These are phyloP conservation scores for Funneliformis mosseae DNA, from an alignment of 192 early-diverging fungal species.

Conservation along the genomic window DNA sequence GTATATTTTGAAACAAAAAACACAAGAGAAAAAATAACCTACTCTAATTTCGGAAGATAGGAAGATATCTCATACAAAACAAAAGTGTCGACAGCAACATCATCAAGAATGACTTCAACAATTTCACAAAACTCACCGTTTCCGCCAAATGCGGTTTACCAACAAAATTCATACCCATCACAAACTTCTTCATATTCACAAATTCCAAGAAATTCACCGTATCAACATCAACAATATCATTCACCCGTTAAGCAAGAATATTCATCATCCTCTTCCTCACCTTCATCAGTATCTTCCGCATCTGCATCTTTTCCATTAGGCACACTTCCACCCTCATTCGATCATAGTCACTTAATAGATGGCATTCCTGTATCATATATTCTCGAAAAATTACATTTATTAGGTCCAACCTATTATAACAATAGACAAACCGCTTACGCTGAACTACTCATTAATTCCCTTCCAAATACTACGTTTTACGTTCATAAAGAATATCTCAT, in stretches of 20 bases:
- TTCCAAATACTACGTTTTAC: neutral
- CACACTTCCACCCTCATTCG: neutral
- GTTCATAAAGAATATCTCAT: constrained; percentile 30
- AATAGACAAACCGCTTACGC: constrained; percentile 13
- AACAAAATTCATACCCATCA: neutral
- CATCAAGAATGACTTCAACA: neutral
- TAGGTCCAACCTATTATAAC: constrained; percentile 11
- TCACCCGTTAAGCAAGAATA: neutral
- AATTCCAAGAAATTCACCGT: neutral
- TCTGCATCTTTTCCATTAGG: neutral
- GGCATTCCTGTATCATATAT: constrained; percentile 17
- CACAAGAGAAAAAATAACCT: no score
- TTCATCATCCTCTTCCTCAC: neutral
- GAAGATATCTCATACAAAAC: neutral
- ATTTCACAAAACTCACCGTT: neutral
- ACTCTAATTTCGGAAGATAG: neutral
- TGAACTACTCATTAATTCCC: constrained; percentile 9
- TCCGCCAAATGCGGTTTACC: neutral
- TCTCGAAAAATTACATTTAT: constrained; percentile 15
- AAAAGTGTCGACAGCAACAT: neutral
- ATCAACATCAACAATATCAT: neutral
- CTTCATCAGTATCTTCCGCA: neutral
- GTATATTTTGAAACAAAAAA: no score
- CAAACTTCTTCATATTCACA: neutral
- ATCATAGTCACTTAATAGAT: neutral